These are phyloP conservation scores for Colletotrichum siamense DNA, from an alignment of 2,329 filamentous ascomycete genomes.

Conservation along the genomic window DNA sequence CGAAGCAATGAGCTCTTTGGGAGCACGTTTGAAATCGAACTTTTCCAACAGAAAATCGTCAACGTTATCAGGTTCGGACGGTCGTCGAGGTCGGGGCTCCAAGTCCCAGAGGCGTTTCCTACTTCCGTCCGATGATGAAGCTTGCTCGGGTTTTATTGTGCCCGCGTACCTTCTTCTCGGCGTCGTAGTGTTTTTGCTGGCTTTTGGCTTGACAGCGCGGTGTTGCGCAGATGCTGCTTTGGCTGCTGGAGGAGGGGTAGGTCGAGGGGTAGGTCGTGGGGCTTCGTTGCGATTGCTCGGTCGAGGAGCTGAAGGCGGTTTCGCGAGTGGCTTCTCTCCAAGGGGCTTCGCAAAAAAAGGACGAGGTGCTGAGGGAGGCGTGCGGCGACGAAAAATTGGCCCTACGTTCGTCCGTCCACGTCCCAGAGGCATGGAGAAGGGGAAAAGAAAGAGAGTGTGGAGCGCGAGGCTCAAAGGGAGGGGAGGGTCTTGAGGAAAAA, in stretches of 20 bases:
- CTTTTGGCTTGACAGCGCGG: neutral
- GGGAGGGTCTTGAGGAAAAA: neutral
- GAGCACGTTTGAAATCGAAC: neutral
- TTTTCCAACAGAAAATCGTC: neutral
- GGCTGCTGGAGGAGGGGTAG: neutral
- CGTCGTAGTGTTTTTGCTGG: neutral
- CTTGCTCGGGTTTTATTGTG: neutral
- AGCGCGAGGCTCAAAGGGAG: constrained; percentile 1
- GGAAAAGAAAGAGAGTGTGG: constrained; percentile 6
- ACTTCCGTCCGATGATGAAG: neutral
- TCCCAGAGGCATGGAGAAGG: constrained; percentile 4
- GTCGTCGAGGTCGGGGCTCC: neutral
- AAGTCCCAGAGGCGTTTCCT: neutral
- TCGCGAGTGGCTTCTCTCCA: neutral
- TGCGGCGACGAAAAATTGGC: neutral
- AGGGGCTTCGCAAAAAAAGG: neutral
- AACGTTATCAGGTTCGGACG: neutral
- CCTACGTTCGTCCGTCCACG: neutral
- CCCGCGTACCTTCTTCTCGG: neutral
- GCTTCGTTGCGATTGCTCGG: neutral
- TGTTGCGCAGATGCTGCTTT: neutral
- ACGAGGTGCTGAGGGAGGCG: neutral
- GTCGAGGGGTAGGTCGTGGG: neutral
- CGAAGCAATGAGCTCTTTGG: neutral
- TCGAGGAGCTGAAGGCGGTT: neutral